Conservation (phyloP, 352 stramenopile species). For the Phytopythium vexans region DNA sequence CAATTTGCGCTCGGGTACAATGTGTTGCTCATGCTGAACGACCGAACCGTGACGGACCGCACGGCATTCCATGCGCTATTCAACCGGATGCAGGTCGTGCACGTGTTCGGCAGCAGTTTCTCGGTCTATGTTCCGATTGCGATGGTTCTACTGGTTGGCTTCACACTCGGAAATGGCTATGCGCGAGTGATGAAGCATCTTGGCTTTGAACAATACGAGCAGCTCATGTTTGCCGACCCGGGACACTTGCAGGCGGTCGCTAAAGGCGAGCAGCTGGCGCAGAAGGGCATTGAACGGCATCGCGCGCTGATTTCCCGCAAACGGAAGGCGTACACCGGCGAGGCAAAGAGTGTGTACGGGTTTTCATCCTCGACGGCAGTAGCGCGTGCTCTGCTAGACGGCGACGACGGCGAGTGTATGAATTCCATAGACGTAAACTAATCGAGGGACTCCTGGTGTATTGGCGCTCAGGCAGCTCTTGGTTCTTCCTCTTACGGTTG, state of each 20-base stretch:
- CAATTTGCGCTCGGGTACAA: slow-evolving; percentile 75
- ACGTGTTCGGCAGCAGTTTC: slow-evolving; percentile 52
- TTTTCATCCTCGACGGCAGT: slow-evolving; percentile 17
- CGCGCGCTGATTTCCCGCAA: slow-evolving; percentile 26
- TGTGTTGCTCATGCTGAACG: slow-evolving; percentile 52
- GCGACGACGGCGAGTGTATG: slow-evolving; percentile 9
- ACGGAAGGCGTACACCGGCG: slow-evolving; percentile 30
- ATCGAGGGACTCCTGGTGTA: no score
- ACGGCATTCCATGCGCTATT: slow-evolving; percentile 62
- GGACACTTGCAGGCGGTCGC: slow-evolving; percentile 37
- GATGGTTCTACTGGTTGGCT: slow-evolving; percentile 47
- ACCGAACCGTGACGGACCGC: slow-evolving; percentile 24
- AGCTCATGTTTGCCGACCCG: slow-evolving; percentile 32
- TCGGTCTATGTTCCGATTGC: slow-evolving; percentile 51
- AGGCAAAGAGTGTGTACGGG: slow-evolving; percentile 21
- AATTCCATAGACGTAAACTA: no score
- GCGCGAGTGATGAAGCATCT: slow-evolving; percentile 44
- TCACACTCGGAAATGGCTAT: slow-evolving; percentile 51
- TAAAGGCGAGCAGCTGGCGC: slow-evolving; percentile 47
- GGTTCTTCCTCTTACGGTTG: no score
- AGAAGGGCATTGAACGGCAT: slow-evolving; percentile 47
- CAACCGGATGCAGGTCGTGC: slow-evolving; percentile 49
- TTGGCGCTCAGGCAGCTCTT: no score
- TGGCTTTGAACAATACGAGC: slow-evolving; percentile 71
- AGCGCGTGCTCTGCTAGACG: slow-evolving; percentile 17